These are phyloP conservation scores for Plantago lanceolata DNA, from an alignment of 305 asterid genomes.

Conservation along the genomic window DNA sequence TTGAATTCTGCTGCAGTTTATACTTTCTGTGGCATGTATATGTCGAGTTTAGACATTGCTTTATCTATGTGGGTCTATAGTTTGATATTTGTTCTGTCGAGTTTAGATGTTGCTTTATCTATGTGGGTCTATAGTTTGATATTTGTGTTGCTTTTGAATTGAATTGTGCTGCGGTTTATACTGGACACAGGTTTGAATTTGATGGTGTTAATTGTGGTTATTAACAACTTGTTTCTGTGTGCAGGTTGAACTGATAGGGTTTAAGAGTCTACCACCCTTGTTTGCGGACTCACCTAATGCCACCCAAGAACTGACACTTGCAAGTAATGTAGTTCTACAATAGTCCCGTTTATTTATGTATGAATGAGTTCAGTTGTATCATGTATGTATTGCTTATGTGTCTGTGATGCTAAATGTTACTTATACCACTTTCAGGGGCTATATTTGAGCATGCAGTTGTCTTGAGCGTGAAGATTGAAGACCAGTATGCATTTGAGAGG, in stretches of 20 bases:
- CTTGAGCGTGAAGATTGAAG: slow-evolving; percentile 84
- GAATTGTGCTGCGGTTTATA: neutral
- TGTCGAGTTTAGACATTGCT: too few species aligned
- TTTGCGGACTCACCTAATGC: slow-evolving; percentile 71
- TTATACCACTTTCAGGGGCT: slow-evolving; percentile 54
- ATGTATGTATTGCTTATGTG: slow-evolving; percentile 2
- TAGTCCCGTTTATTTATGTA: neutral
- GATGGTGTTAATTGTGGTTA: slow-evolving; percentile 20
- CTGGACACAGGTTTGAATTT: neutral
- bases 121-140: too few species aligned
- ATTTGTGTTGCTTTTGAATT: too few species aligned
- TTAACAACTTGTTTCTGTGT: slow-evolving; percentile 18
- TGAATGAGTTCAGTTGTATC: neutral
- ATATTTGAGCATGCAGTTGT: slow-evolving; percentile 91
- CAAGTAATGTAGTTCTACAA: slow-evolving; percentile 48
- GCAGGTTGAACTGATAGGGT: slow-evolving; percentile 70
- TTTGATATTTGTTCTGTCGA: too few species aligned
- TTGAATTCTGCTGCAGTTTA: too few species aligned
- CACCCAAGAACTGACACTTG: slow-evolving; percentile 66
- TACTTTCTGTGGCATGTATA: too few species aligned
- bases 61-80: too few species aligned
- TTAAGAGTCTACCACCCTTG: slow-evolving; percentile 83
- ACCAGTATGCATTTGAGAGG: slow-evolving; percentile 88
- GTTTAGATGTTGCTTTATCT: too few species aligned
- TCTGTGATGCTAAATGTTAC: neutral